Percentiles rank a stretch among this genome's conserved stretches.
These are phyloP conservation scores for Eucalyptus coolabah DNA, from an alignment of 345 rosid genomes.

Conservation along the genomic window DNA sequence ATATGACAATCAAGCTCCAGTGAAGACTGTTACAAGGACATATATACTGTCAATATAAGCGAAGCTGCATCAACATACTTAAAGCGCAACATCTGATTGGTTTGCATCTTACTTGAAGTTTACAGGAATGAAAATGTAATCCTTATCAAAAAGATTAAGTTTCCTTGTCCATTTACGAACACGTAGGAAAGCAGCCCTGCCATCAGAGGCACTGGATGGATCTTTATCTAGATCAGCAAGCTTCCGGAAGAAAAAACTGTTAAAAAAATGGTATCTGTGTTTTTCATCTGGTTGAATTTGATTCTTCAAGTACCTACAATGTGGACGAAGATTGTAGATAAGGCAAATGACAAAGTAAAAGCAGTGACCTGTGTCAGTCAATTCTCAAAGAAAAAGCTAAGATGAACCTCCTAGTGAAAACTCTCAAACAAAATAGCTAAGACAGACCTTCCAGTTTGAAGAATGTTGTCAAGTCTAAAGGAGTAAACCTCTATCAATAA, in stretches of 20 bases:
- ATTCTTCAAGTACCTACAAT: slow-evolving; percentile 72
- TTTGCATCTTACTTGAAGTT: slow-evolving; percentile 59
- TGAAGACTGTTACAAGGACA: slow-evolving; percentile 62
- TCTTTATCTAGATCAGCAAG: slow-evolving; percentile 98
- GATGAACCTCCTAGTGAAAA: background rate
- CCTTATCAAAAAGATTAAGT: slow-evolving; percentile 85
- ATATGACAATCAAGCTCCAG: slow-evolving; percentile 93
- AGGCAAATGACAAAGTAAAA: background rate
- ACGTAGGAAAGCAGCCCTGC: slow-evolving; percentile 91
- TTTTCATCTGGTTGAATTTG: slow-evolving; percentile 53
- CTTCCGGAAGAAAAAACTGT: slow-evolving; percentile 98
- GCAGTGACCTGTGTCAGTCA: background rate
- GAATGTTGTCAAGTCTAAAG: background rate
- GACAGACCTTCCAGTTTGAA: background rate
- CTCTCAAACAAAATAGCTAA: background rate
- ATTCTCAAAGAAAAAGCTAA: background rate
- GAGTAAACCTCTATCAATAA: background rate
- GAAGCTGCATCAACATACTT: background rate
- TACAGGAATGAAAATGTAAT: slow-evolving; percentile 89
- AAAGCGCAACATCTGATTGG: background rate
- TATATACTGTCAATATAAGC: slow-evolving; percentile 1
- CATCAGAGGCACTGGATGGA: slow-evolving; percentile 91
- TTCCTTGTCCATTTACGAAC: slow-evolving; percentile 98
- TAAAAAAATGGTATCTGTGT: slow-evolving; percentile 78
- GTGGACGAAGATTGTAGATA: background rate